Evolutionary conservation across 108 stramenopile genomes (phyloP), one percentile per base, ranked within the genome.

Genomic region (Chaetoceros muelleri): DNA sequence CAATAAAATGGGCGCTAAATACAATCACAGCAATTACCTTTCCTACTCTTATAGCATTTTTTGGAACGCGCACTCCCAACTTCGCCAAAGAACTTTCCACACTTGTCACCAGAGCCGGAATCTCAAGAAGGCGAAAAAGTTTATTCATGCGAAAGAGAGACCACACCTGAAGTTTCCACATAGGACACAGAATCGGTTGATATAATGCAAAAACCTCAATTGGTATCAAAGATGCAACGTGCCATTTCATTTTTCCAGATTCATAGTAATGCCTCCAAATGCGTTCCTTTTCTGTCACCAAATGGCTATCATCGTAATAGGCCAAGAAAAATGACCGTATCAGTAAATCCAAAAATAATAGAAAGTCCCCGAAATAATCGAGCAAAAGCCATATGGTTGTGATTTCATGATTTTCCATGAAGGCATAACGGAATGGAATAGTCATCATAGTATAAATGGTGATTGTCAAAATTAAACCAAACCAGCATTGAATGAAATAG

Each of bases 291-390:
- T 51, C 47, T n/a, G 54, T 53, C 40, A 77, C 58, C 2, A 77
- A 45, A 34, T 66, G 59, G 21, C 67, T 71, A 26, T 73, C 76
- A 30, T 77, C 72, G 44, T 57, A 73, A 50, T 65, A 73, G 48
- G 67, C 72, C 44, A 70, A 45, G 44, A 62, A 65, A 18, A 27
- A 29, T 24, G 30, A 44, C 17, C 62, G 60, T 22, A 77, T 30
- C 5, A 77, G 8, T 2, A 69, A 30, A 48, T 77, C 76, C 25
- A 44, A 28, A 17, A 70, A 19, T 44, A 73, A 73, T 7, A 77
- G 50, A 2, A 62, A 27, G 55, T 77, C 76, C 3, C 64, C 69
- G 10, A 66, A 21, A 56, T 77, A 77, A 55, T 77, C 76, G 23
- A 77, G 19, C 23, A 48, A 46, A 5, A 73, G 27, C 58, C 67